phyloP scores from a whole-genome alignment of 2,329 filamentous ascomycete genomes.

The Penicillium thymicola region DNA sequence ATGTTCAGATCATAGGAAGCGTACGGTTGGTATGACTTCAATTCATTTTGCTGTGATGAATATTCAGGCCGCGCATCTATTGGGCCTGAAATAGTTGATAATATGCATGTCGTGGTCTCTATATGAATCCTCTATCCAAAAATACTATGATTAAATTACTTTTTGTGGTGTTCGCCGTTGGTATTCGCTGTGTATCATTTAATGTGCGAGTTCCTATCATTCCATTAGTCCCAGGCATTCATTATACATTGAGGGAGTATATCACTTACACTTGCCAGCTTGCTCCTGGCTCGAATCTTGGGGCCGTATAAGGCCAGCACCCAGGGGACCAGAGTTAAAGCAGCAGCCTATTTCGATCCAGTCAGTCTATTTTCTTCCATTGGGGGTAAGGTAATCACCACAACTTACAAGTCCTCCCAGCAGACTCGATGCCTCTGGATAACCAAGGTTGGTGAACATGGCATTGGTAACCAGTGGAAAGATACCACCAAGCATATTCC shows the following conservation, averaged over 20 bases:
- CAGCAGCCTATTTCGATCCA: conserved; percentile 38
- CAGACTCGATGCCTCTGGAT: conserved; percentile 67
- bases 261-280: conserved; percentile 63
- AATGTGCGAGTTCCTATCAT: conserved; percentile 20
- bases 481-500: conserved; percentile 75
- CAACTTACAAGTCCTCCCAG: conserved; percentile 66
- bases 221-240: conserved; percentile 1
- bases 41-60: background rate
- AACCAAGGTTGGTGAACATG: conserved; percentile 71
- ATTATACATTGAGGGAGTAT: too few relatives aligned
- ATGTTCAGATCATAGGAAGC: background rate
- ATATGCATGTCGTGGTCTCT: conserved; percentile 3
- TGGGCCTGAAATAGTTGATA: background rate
- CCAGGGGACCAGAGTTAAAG: conserved; percentile 81
- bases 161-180: background rate
- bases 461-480: conserved; percentile 74
- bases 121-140: background rate
- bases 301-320: conserved; percentile 76
- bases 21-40: background rate
- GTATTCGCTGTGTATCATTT: background rate
- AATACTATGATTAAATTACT: conserved; percentile 4
- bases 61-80: background rate
- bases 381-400: background rate
- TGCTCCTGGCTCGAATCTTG: conserved; percentile 69
- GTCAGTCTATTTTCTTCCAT: conserved; percentile 3